These are phyloP conservation scores for Rhizopus microsporus DNA, from an alignment of 371 early-diverging fungal genomes.

Conservation along the genomic window DNA sequence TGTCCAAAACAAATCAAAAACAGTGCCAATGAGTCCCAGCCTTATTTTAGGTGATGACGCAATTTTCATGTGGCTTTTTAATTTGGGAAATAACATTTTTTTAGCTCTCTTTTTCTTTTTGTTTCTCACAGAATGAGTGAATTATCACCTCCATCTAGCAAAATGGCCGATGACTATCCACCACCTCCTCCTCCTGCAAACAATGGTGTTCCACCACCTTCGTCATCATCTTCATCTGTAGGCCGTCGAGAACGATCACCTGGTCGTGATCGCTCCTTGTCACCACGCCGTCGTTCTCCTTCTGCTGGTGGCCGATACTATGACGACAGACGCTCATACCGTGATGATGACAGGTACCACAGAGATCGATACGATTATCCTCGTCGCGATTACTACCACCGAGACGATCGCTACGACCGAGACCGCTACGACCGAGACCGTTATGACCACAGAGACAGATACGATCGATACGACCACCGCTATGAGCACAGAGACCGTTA, in stretches of 20 bases:
- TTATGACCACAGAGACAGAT: constrained; percentile 39
- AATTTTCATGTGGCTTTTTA: neutral
- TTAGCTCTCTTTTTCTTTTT: constrained; percentile 1
- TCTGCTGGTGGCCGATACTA: constrained; percentile 21
- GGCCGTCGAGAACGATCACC: constrained; percentile 26
- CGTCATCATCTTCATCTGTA: constrained; percentile 19
- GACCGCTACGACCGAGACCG: constrained; percentile 35
- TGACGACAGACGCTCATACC: constrained; percentile 21
- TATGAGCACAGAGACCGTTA: constrained; percentile 36
- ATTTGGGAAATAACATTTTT: constrained; percentile 1
- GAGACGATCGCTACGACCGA: constrained; percentile 20
- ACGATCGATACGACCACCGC: constrained; percentile 27
- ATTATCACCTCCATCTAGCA: constrained; percentile 12
- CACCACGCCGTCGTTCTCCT: constrained; percentile 51
- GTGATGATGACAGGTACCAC: constrained; percentile 40
- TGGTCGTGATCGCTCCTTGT: constrained; percentile 53
- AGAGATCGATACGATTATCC: constrained; percentile 37
- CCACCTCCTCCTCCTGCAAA: constrained; percentile 26
- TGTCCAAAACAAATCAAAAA: no score
- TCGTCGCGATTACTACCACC: constrained; percentile 26
- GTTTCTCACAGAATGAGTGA: constrained; percentile 2
- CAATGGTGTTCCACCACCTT: constrained; percentile 23
- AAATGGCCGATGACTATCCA: constrained; percentile 21
- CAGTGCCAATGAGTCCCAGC: no score
- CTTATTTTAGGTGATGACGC: no score